phyloP scores from a whole-genome alignment of 2,329 filamentous ascomycete species.

The Xylaria sp. region DNA sequence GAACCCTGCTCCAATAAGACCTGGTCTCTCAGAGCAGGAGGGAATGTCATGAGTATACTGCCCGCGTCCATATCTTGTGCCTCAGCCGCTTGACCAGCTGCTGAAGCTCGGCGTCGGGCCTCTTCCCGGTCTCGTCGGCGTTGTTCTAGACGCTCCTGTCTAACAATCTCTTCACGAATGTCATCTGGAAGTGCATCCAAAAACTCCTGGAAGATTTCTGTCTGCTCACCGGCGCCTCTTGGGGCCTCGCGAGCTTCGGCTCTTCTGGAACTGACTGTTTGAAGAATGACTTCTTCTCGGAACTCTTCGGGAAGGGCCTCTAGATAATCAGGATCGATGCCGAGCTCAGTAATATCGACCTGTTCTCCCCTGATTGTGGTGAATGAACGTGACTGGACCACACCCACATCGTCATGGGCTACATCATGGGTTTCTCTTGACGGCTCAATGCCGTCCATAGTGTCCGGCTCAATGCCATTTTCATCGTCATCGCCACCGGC shows the following conservation, averaged over 20 bases:
- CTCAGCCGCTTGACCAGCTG: slow-evolving; percentile 46
- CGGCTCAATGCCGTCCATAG: slow-evolving; percentile 33
- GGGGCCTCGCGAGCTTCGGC: slow-evolving; percentile 67
- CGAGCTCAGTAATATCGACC: slow-evolving; percentile 87
- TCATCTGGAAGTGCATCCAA: slow-evolving; percentile 87
- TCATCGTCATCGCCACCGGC: slow-evolving; percentile 43
- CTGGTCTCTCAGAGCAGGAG: slow-evolving; percentile 75
- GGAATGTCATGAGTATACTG: slow-evolving; percentile 85
- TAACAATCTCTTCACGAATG: slow-evolving; percentile 81
- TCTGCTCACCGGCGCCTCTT: slow-evolving; percentile 65
- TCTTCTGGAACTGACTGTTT: slow-evolving; percentile 77
- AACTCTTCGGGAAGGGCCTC: slow-evolving; percentile 97
- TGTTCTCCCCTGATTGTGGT: slow-evolving; percentile 82
- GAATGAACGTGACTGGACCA: slow-evolving; percentile 60
- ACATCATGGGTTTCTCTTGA: slow-evolving; percentile 32
- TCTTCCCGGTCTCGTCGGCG: slow-evolving; percentile 83
- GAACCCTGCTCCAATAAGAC: slow-evolving; percentile 90
- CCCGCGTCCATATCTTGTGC: slow-evolving; percentile 78
- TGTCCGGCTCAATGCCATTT: slow-evolving; percentile 26
- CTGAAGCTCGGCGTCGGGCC: slow-evolving; percentile 60
- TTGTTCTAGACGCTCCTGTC: slow-evolving; percentile 83
- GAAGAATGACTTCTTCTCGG: slow-evolving; percentile 90
- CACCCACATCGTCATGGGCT: slow-evolving; percentile 36
- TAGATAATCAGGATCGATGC: slow-evolving; percentile 91
- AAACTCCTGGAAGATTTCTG: slow-evolving; percentile 88